Conservation (phyloP, 2,329 filamentous ascomycete species). For the Pseudocercospora macadamiae region DNA sequence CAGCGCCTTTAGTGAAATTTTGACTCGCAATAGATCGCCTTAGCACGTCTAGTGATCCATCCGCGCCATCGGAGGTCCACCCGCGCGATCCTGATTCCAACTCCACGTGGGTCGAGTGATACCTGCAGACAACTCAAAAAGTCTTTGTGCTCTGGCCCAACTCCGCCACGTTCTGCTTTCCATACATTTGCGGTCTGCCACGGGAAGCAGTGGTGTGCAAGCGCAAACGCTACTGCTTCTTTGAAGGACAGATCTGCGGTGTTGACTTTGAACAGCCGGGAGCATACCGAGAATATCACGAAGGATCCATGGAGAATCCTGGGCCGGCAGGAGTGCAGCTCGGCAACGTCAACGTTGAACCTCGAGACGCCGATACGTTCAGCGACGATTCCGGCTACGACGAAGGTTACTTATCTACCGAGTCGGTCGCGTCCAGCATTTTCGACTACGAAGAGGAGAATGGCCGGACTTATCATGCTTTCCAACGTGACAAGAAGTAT, state of each 20-base stretch:
- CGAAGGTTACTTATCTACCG: constrained; percentile 32
- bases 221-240: background rate
- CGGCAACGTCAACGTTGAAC: constrained; percentile 23
- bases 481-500: constrained; percentile 35
- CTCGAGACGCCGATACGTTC: constrained; percentile 20
- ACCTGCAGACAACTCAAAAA: constrained; percentile 10
- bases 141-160: constrained; percentile 11
- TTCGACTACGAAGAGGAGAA: constrained; percentile 29
- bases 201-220: background rate
- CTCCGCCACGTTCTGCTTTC: constrained; percentile 1
- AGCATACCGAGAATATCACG: background rate
- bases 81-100: constrained; percentile 6
- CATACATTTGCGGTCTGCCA: background rate
- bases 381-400: constrained; percentile 28
- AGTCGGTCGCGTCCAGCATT: constrained; percentile 39
- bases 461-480: constrained; percentile 29
- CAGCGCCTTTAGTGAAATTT: background rate
- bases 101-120: constrained; percentile 12
- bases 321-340: constrained; percentile 14
- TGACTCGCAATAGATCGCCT: background rate
- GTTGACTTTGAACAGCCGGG: background rate
- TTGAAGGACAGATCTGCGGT: background rate
- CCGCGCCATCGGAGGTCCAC: background rate
- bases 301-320: constrained; percentile 11
- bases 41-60: background rate